These are phyloP conservation scores for Conticribra guillardii DNA, from an alignment of 108 stramenopile genomes.

Conservation along the genomic window DNA sequence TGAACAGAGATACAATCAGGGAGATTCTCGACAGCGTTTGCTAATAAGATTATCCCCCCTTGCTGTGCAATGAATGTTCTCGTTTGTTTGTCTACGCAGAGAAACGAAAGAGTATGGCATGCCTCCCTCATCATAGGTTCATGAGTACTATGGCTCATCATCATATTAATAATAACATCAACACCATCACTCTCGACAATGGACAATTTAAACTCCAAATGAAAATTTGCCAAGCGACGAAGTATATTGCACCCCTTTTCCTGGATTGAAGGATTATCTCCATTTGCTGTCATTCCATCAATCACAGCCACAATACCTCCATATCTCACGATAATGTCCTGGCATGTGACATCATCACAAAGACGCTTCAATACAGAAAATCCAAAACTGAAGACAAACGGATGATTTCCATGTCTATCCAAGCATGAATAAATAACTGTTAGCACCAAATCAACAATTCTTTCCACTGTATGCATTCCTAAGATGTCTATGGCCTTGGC, in stretches of 20 bases:
- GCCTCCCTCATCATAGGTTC: conserved; percentile 4
- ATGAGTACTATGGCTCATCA: conserved; percentile 14
- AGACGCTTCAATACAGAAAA: background rate
- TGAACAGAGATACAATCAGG: background rate
- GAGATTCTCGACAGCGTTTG: conserved; percentile 1
- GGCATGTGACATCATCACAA: background rate
- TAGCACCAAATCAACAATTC: background rate
- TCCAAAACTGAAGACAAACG: conserved; percentile 9
- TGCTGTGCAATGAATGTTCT: conserved; percentile 12
- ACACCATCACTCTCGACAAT: conserved; percentile 26
- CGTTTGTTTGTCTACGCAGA: conserved; percentile 7
- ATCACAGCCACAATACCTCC: conserved; percentile 29
- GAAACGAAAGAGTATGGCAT: background rate
- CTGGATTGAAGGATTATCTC: conserved; percentile 16
- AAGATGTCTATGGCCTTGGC: background rate
- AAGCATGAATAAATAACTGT: conserved; percentile 11
- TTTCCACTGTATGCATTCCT: background rate
- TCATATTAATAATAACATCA: conserved; percentile 12
- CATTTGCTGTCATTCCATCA: conserved; percentile 22
- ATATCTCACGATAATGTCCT: conserved; percentile 14
- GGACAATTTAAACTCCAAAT: background rate
- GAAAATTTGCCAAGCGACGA: background rate
- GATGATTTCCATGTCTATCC: conserved; percentile 13
- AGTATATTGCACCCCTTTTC: conserved; percentile 21
- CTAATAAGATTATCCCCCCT: conserved; percentile 15